Base-by-base conservation (phyloP, 2,329 filamentous ascomycete species). In the Penicillium sp. region DNA sequence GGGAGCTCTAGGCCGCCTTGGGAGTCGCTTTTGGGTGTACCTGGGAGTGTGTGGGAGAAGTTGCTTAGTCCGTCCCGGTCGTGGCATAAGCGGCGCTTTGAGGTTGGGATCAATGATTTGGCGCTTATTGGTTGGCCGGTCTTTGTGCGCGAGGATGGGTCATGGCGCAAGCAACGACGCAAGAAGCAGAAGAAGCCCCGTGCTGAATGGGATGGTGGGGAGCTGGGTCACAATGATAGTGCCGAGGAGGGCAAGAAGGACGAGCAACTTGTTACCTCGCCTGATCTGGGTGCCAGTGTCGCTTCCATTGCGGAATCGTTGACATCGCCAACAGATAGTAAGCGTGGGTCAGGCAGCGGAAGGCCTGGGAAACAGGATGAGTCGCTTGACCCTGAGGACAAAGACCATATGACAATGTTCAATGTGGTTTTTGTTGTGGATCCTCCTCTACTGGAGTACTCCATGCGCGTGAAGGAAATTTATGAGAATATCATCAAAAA, bases 391-490 rank as follows among this genome's bases (percentile, higher is more conserved):
- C 50, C 53, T 0, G 61, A 65, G 41, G 73, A 75, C 44, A 77
- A 75, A 52, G 72, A 79, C 51, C 80, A 81, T 41, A 90, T 97
- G 87, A 89, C 84, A 55, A 97, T 97, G 91, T 98, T 98, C 71
- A 95, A 96, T 67, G 80, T 96, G 10, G 89, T 97, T 22, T 97
- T 97, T 67, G 87, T 95, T 44, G 74, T 96, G 56, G 85, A 88
- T 57, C 87, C 89, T 3, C 84, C 84, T 43, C 81, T 84, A 45
- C 76, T 90, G 49, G 87, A 95, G 63, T 83, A 85, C 57, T 85
- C 87, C 49, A 76, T 74, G 62, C 74, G 80, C 12, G 74, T 94
- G 40, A 80, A 85, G 38, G 87, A 94, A 56, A 83, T 96, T 64
- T 95, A 95, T 66, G 78, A 87, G 47, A 87, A 95, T 65, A 84